Evolutionary conservation across 2,329 filamentous ascomycete species (phyloP), one percentile per base, ranked within the genome.

Genomic region (Aciculosporium take): DNA sequence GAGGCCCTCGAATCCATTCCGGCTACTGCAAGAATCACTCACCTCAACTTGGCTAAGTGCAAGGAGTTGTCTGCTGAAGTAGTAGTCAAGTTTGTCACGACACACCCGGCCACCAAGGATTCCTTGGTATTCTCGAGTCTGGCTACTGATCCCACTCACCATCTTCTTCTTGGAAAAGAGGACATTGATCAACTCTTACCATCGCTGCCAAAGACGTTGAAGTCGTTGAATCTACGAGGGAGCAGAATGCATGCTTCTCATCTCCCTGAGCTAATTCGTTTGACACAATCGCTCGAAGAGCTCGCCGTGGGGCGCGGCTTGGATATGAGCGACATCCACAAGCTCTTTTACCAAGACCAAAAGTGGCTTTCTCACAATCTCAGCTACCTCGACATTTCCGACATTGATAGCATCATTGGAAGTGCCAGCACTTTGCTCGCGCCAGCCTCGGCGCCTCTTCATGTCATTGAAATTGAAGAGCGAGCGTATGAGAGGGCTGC

Each of bases 11-110:
- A 72, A 50, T 76, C 75, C 17, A 83, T 89, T 47, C 82, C 84
- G 1, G 55, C 67, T n/a, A 79, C 79, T 4, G 84, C 84, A 9
- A 68, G 66, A 47, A 71, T 89, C 48, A 87, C 81, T 1, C 84
- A 91, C 55, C 65, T 91, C 41, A 88, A 86, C 53, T 63, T 91
- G 36, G 76, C 81, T 47, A 84, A 83, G 59, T 89, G 84, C 66
- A 77, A 74, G 40, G 69, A 76, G 40, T 67, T 91, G 40, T 74
- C 75, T 8, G 77, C 82, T 1, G 64, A 73, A 12, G 72, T 65
- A 7, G 74, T 89, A 13, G 75, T 86, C 46, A 68, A 79, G 43
- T 88, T 89, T 54, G 59, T 89, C 45, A 68, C 72, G 12, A 73
- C 71, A 23, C 84, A 89, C 54, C 80, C 82, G 1, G 79, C 84